phyloP scores from a whole-genome alignment of 2,329 filamentous ascomycete genomes.

The Talaromyces sp. region DNA sequence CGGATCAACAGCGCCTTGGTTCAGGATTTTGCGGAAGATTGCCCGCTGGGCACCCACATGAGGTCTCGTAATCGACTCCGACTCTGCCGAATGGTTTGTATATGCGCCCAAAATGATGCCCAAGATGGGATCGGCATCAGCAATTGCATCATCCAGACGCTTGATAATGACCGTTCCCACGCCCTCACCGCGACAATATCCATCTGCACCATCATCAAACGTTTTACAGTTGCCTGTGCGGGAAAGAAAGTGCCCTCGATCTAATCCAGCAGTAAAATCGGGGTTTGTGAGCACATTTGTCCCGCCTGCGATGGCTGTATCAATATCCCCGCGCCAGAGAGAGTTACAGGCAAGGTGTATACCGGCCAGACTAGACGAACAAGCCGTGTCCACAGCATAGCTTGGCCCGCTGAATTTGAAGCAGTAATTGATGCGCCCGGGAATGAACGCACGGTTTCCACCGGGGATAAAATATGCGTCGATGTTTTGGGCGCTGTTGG shows the following conservation, averaged over 20 bases:
- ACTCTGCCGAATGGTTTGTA: slow-evolving; percentile 73
- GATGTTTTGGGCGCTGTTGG: slow-evolving; percentile 63
- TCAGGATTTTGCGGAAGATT: slow-evolving; percentile 32
- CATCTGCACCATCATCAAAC: slow-evolving; percentile 70
- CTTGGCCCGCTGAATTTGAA: slow-evolving; percentile 65
- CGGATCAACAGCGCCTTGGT: slow-evolving; percentile 26
- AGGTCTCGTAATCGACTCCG: slow-evolving; percentile 65
- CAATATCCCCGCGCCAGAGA: slow-evolving; percentile 66
- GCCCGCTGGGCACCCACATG: slow-evolving; percentile 32
- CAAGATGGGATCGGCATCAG: slow-evolving; percentile 60
- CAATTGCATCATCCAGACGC: slow-evolving; percentile 66
- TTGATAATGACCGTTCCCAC: slow-evolving; percentile 69
- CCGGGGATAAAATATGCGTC: slow-evolving; percentile 61
- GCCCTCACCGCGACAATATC: slow-evolving; percentile 71
- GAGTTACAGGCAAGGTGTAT: slow-evolving; percentile 64
- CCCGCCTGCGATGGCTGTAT: slow-evolving; percentile 71
- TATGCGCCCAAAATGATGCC: slow-evolving; percentile 65
- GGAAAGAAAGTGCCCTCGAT: slow-evolving; percentile 68
- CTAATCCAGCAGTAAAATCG: slow-evolving; percentile 67
- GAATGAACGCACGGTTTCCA: slow-evolving; percentile 26
- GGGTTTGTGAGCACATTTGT: slow-evolving; percentile 69
- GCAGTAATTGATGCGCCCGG: slow-evolving; percentile 61
- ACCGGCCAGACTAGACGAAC: slow-evolving; percentile 61
- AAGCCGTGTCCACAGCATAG: slow-evolving; percentile 64
- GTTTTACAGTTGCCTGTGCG: slow-evolving; percentile 70